Conservation (phyloP, 1,284 basidiomycete species). For the Waitea zeae region DNA sequence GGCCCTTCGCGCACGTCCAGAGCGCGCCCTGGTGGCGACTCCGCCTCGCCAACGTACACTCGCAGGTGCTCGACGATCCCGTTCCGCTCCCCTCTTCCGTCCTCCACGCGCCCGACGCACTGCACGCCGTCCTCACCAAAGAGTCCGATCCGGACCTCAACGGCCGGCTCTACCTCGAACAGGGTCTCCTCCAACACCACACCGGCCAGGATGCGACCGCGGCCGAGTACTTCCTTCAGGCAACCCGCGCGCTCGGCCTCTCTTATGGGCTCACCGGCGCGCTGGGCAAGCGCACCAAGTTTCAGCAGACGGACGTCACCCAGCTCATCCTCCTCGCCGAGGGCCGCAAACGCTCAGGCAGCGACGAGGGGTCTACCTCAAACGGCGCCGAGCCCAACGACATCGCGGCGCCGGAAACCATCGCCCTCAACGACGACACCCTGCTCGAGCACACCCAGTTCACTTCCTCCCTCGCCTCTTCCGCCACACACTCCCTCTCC, state of each 20-base stretch:
- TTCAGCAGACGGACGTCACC: constrained; percentile 71
- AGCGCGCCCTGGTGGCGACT: constrained; percentile 67
- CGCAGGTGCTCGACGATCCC: constrained; percentile 77
- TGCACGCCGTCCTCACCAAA: constrained; percentile 25
- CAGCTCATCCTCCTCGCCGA: constrained; percentile 93
- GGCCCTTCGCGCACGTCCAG: constrained; percentile 26
- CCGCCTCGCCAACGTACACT: constrained; percentile 59
- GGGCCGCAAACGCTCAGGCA: constrained; percentile 39
- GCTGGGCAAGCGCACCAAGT: constrained; percentile 89
- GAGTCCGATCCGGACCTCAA: constrained; percentile 39
- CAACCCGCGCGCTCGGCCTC: constrained; percentile 64
- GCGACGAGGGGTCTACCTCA: constrained; percentile 9
- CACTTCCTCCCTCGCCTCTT: constrained; percentile 43
- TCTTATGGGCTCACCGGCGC: constrained; percentile 90
- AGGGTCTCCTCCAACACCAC: constrained; percentile 66
- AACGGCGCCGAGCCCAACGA: constrained; percentile 8
- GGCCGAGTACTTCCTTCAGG: constrained; percentile 63
- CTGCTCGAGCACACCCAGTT: constrained; percentile 90
- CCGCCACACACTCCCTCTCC: constrained; percentile 23
- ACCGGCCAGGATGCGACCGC: constrained; percentile 66
- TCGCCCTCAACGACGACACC: constrained; percentile 90
- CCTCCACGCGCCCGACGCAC: constrained; percentile 27
- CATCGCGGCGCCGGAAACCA: constrained; percentile 41
- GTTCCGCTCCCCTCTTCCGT: constrained; percentile 39
- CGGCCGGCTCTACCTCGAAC: constrained; percentile 62